Base-by-base conservation (phyloP, 1,284 basidiomycete genomes). In the Ustilago shanxiensis region DNA sequence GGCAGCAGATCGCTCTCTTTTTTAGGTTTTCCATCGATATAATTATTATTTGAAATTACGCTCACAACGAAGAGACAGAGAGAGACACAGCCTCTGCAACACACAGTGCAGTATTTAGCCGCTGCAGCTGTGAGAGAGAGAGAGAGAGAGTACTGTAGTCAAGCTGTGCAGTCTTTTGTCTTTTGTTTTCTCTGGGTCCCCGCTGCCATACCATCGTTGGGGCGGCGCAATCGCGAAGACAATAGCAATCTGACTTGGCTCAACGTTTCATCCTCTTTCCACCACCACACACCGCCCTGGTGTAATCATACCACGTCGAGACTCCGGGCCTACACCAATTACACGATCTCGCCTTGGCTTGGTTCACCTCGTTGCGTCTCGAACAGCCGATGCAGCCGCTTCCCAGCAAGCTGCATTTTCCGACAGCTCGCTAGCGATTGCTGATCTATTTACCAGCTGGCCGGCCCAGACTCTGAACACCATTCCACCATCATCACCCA, bases 391-490 rank as follows among this genome's bases (percentile, higher is more conserved):
- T 31, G 59, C 59, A 26, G 50, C 59, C n/a, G 26, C 37, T 22
- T 45, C 20, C n/a, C 41, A 29, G 35, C 22, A 41, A 18, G 37
- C 41, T 14, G 61, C 45, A 16, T 13, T 24, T 20, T 28, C 49
- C 45, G 20, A 35, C 29, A 29, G 18, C 29, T 24, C 45, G 24
- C 52, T 51, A 37, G 18, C 39, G 47, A 35, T 26, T 14, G 28
- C 29, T 24, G 14, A 31, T 47, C 7, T 5, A 13, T 50, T 10
- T 33, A n/a, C 22, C 39, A 20, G 57, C 68, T 70, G 62, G 68
- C 68, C 13, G 68, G 62, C 60, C 68, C 59, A 71, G 62, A 41
- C 47, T 52, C 26, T 28, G 31, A 49, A 26, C 54, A 11, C n/a
- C n/a, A n/a, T n/a, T n/a, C n/a, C n/a, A n/a, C n/a, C n/a, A 6